phyloP scores from a whole-genome alignment of 352 stramenopile genomes.

The Pelagophyceae sp. region DNA sequence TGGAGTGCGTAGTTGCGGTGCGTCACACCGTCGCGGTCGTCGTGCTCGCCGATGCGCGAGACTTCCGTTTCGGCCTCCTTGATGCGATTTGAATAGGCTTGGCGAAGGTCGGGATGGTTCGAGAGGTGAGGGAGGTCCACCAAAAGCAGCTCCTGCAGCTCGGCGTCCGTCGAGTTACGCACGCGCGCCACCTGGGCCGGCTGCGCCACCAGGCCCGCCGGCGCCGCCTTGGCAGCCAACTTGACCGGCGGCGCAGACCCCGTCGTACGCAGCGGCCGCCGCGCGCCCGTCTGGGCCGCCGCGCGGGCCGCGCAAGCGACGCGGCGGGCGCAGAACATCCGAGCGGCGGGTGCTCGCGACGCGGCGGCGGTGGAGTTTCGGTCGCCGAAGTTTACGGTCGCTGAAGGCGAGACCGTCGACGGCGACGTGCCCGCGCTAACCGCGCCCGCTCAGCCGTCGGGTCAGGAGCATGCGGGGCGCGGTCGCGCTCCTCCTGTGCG shows the following conservation, averaged over 20 bases:
- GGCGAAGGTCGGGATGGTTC: neutral
- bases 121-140: too few species aligned
- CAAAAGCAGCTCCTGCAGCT: neutral
- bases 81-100: neutral
- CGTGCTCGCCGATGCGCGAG: neutral
- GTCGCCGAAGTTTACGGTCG: too few species aligned
- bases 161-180: neutral
- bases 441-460: too few species aligned
- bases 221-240: neutral
- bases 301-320: too few species aligned
- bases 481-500: neutral
- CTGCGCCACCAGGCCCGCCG: neutral
- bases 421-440: too few species aligned
- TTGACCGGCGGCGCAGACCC: too few species aligned
- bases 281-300: too few species aligned
- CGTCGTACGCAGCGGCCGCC: too few species aligned
- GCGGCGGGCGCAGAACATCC: too few species aligned
- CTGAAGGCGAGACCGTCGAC: too few species aligned
- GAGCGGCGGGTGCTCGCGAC: too few species aligned
- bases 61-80: neutral
- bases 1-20: neutral
- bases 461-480: neutral
- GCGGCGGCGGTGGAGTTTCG: too few species aligned
- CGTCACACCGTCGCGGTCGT: neutral
- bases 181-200: neutral